Evolutionary conservation across 2,329 filamentous ascomycete genomes (phyloP), one percentile per base, ranked within the genome.

Genomic region (Mollisia scopiformis): DNA sequence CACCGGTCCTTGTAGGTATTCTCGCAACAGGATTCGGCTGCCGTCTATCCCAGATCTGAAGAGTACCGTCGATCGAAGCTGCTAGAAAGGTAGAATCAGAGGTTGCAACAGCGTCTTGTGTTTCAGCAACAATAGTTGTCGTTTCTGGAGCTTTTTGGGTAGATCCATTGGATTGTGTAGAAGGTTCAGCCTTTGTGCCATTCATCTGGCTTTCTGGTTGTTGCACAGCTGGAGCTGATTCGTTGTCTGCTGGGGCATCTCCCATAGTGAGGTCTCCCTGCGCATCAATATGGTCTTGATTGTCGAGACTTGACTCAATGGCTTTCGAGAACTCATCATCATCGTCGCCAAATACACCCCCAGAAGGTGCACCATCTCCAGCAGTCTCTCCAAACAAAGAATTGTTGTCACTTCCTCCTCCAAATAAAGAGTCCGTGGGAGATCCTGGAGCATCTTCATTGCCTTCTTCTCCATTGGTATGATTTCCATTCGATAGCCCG

Each of bases 31-130:
- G 90, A 35, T 89, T 84, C 1, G 85, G 84, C 64, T 90, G 85
- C 21, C 95, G 87, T 2, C 89, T 82, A 71, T 99, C 96, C 94
- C 95, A 99, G 66, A 99, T 87, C n/a, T 93, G 89, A 47, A 99
- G 81, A 0, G 88, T 88, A 56, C 94, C 93, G 76, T 98, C 90
- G 8, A 94, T 92, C 2, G 92, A 90, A 2, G 95, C 91, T 27
- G 93, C 91, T 55, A 99, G 82, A 74, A 99, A 99, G 0, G 90
- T 93, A 4, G 86, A 90, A 64, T 93, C 87, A 0, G 86, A 92
- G 27, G 84, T 85, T 67, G 86, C 84, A 1, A 82, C 80, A 0
- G 80, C 77, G 63, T 87, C 84, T 63, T 80, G 76, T 35, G 80
- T 79, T 2, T 76, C 74, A 1, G 76, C 62, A 21, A 65, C 63